Evolutionary conservation across 768 basidiomycete species (phyloP), one percentile per base, ranked within the genome.

Genomic region (Termitomyces sp.): DNA sequence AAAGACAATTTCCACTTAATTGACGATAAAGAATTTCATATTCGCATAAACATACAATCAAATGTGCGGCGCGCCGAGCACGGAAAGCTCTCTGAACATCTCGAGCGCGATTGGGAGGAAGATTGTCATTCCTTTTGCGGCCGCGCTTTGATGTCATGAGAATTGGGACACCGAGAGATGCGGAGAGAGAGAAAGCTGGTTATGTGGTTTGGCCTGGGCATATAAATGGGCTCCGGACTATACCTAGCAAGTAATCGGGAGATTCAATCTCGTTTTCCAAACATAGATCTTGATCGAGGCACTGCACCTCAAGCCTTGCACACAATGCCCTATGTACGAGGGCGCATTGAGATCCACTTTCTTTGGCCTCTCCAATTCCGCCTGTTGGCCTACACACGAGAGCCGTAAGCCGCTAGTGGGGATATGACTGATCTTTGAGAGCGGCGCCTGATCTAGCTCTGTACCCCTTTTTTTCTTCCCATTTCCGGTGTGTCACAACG

Each of bases 11-110:
- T 61, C 67, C 53, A 66, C 55, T 57, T 57, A 58, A 57, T 67
- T 72, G 71, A 76, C 66, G 14, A 59, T 49, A 52, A 63, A 67
- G 68, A 76, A 79, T 73, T 73, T 73, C 69, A 74, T 64, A 72
- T 70, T 62, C 52, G 57, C 61, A 68, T 61, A 63, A n/a, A 66
- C 68, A 58, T 63, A 90, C 89, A 77, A 88, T 82, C 54, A 95
- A 79, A 70, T 94, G 92, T 55, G 91, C 91, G 59, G 91, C 91
- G 63, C 92, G 83, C 61, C 93, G 78, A 34, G 92, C 93, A 60
- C 92, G 81, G 75, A 94, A 95, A 9, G 91, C 92, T 66, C 92
- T 75, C 68, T 95, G 92, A 17, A 94, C 90, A 65, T 94, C 93
- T 56, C 93, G 77, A 28, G 92, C 91, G 60, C 91, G 83, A 64